phyloP scores from a whole-genome alignment of 257 asterid species.

The Fraxinus anomala region DNA sequence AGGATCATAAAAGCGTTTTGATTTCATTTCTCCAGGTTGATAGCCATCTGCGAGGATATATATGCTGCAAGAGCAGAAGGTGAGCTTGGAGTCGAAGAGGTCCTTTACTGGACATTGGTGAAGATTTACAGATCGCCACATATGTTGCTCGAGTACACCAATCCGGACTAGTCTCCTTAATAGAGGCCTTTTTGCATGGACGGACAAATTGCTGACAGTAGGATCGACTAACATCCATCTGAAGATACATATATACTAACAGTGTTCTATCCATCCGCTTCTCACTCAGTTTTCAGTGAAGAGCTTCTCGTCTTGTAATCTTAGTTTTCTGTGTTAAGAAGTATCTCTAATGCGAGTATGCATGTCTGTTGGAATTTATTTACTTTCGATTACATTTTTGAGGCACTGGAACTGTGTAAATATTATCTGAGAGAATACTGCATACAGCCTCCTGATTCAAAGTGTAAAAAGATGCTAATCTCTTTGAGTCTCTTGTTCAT shows the following conservation, averaged over 20 bases:
- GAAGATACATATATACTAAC: neutral
- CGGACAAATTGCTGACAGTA: conserved; percentile 17
- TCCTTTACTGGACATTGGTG: conserved; percentile 89
- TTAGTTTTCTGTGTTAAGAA: conserved; percentile 1
- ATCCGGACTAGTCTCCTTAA: conserved; percentile 57
- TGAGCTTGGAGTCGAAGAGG: conserved; percentile 95
- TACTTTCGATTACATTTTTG: neutral
- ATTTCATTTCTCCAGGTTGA: conserved; percentile 58
- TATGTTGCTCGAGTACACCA: conserved; percentile 91
- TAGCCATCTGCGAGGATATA: conserved; percentile 96
- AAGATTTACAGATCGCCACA: conserved; percentile 98
- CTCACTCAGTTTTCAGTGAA: neutral
- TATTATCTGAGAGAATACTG: neutral
- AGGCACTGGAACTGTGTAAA: conserved; percentile 3
- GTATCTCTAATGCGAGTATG: neutral
- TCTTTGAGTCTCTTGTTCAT: conserved; percentile 7
- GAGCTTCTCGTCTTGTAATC: conserved; percentile 21
- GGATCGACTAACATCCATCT: neutral
- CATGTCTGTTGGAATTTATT: neutral
- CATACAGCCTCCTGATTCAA: neutral
- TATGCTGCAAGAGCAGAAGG: conserved; percentile 99
- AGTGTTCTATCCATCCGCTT: neutral
- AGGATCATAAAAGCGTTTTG: neutral
- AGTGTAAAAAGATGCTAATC: neutral
- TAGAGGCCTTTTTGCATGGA: neutral